Conservation (phyloP, 2,329 filamentous ascomycete species). For the Botryotinia calthae region DNA sequence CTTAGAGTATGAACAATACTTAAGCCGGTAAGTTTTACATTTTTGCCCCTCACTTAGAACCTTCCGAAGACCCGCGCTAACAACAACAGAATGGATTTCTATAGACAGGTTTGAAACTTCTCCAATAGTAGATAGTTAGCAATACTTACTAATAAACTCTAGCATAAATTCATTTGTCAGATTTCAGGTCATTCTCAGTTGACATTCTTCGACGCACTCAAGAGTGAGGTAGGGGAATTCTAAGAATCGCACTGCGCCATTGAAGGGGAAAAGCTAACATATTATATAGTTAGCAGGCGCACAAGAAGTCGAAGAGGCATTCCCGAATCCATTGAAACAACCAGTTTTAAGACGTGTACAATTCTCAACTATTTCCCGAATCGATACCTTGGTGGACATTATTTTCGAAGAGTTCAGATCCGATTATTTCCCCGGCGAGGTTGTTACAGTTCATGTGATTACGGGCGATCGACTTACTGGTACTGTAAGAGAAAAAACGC, state of each 20-base stretch:
- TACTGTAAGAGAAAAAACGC: conserved; percentile 79
- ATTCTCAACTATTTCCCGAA: conserved; percentile 82
- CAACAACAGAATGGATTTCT: conserved; percentile 75
- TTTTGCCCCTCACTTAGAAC: conserved; percentile 9
- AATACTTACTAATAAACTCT: conserved; percentile 30
- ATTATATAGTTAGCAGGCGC: conserved; percentile 66
- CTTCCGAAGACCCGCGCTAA: conserved; percentile 14
- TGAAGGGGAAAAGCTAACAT: conserved; percentile 34
- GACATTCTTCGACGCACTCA: conserved; percentile 87
- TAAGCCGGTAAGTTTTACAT: conserved; percentile 63
- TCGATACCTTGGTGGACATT: conserved; percentile 74
- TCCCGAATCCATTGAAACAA: conserved; percentile 86
- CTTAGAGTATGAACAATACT: conserved; percentile 80
- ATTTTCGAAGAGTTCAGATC: conserved; percentile 78
- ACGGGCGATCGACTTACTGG: conserved; percentile 70
- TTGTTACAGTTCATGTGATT: conserved; percentile 69
- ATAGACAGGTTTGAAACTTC: conserved; percentile 68
- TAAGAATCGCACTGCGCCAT: neutral
- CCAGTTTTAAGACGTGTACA: conserved; percentile 89
- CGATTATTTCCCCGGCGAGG: conserved; percentile 88
- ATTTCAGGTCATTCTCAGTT: conserved; percentile 91
- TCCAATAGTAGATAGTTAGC: neutral
- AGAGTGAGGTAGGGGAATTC: conserved; percentile 71
- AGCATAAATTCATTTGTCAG: conserved; percentile 85
- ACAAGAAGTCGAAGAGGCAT: conserved; percentile 84